Evolutionary conservation across 352 stramenopile genomes (phyloP).

Genomic region (Pythium rhizo-oryzae): DNA sequence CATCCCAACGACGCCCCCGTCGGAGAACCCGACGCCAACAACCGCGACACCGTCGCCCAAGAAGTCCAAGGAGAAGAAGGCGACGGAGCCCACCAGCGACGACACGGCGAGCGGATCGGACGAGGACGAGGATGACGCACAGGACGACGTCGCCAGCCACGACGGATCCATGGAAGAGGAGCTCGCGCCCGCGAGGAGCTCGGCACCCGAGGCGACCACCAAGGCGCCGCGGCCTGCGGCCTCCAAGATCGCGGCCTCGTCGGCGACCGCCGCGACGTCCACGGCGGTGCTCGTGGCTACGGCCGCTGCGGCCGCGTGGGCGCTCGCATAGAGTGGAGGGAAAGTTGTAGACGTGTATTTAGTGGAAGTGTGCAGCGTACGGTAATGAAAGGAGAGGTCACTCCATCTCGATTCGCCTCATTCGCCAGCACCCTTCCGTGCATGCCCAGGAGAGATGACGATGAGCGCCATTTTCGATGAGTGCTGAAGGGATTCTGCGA

Average conservation of each 20-base stretch:
- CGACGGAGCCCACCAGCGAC: not conserved
- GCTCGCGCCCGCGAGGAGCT: not conserved
- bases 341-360: not conserved
- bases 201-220: not conserved
- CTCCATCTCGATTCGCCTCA: not conserved
- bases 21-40: not conserved
- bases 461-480: too few relatives aligned
- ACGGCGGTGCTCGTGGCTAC: not conserved
- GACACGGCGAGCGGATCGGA: not conserved
- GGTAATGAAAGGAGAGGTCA: too few relatives aligned
- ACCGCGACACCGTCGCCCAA: not conserved
- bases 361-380: not conserved
- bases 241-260: not conserved
- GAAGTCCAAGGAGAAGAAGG: not conserved
- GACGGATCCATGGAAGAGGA: not conserved
- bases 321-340: not conserved
- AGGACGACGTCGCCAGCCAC: not conserved
- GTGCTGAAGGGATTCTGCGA: slow-evolving; percentile 1
- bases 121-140: not conserved
- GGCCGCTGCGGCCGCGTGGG: not conserved
- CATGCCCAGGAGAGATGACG: not conserved
- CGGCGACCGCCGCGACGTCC: not conserved
- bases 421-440: not conserved
- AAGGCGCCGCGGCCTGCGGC: not conserved
- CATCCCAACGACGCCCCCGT: slow-evolving; percentile 9